phyloP scores from a whole-genome alignment of 1,284 basidiomycete genomes.

The Singerocomus rubriflavus region DNA sequence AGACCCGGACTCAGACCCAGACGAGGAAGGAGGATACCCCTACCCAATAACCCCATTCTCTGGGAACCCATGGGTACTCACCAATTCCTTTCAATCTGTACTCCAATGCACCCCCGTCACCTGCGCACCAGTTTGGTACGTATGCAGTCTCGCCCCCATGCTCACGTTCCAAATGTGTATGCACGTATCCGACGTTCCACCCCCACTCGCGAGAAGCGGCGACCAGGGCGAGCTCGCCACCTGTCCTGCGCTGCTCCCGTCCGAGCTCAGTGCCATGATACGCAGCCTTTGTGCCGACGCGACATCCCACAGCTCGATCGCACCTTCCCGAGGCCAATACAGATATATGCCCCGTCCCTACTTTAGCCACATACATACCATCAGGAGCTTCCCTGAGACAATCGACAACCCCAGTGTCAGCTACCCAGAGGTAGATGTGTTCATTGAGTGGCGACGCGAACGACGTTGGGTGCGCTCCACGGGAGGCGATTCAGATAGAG shows the following conservation, averaged over 20 bases:
- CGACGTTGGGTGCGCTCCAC: conserved; percentile 85
- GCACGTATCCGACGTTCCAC: conserved; percentile 91
- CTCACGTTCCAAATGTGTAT: conserved; percentile 94
- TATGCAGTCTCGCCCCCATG: conserved; percentile 85
- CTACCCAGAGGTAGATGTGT: conserved; percentile 89
- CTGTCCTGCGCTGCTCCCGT: conserved; percentile 47
- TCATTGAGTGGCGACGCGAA: conserved; percentile 87
- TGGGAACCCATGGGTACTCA: conserved; percentile 93
- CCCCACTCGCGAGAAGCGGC: conserved; percentile 88
- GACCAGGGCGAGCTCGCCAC: conserved; percentile 94
- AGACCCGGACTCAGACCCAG: conserved; percentile 36
- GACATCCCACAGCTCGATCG: conserved; percentile 96
- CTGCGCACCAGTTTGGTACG: conserved; percentile 82
- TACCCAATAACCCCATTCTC: conserved; percentile 70
- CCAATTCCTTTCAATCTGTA: conserved; percentile 85
- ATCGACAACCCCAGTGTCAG: conserved; percentile 85
- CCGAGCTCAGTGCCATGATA: conserved; percentile 64
- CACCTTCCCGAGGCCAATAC: conserved; percentile 82
- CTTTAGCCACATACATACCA: conserved; percentile 77
- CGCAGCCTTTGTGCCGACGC: conserved; percentile 74
- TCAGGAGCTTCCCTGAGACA: conserved; percentile 73
- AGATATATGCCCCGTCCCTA: conserved; percentile 83
- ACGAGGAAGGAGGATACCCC: conserved; percentile 63
- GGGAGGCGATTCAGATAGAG: conserved; percentile 95
- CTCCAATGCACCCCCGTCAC: conserved; percentile 92